Evolutionary conservation across 148 eudicot species (phyloP).

Genomic region (Rhododendron kiyosumense): DNA sequence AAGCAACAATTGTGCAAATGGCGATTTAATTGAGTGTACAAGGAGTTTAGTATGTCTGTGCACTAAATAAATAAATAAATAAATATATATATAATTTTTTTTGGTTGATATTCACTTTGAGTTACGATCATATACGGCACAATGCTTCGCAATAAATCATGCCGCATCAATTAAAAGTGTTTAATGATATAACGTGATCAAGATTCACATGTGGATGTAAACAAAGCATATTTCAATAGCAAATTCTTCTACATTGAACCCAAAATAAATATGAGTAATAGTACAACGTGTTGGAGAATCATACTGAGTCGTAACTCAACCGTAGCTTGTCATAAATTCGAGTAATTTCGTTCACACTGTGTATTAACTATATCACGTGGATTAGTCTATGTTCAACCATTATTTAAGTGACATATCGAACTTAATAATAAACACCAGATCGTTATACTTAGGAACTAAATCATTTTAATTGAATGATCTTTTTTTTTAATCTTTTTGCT

Average conservation of each 20-base stretch:
- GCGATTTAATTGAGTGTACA: not conserved
- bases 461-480: not conserved
- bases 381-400: not conserved
- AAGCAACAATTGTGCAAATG: not conserved
- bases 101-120: not conserved
- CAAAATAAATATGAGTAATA: not conserved
- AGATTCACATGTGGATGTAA: not conserved
- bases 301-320: not conserved
- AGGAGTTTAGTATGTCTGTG: not conserved
- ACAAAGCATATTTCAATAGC: not conserved
- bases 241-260: not conserved
- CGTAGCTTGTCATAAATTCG: not conserved
- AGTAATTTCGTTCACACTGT: not conserved
- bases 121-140: not conserved
- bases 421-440: not conserved
- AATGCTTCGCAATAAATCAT: not conserved
- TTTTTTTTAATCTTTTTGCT: not conserved
- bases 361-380: not conserved
- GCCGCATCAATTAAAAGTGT: not conserved
- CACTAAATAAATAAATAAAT: not conserved
- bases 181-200: not conserved
- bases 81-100: not conserved
- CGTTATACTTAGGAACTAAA: not conserved
- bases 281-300: not conserved
- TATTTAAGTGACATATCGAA: not conserved